A percentile compares a stretch with the other conserved stretches of the same genome.
These are phyloP conservation scores for Venturia carpophila DNA, from an alignment of 2,329 filamentous ascomycete species.

Conservation along the genomic window DNA sequence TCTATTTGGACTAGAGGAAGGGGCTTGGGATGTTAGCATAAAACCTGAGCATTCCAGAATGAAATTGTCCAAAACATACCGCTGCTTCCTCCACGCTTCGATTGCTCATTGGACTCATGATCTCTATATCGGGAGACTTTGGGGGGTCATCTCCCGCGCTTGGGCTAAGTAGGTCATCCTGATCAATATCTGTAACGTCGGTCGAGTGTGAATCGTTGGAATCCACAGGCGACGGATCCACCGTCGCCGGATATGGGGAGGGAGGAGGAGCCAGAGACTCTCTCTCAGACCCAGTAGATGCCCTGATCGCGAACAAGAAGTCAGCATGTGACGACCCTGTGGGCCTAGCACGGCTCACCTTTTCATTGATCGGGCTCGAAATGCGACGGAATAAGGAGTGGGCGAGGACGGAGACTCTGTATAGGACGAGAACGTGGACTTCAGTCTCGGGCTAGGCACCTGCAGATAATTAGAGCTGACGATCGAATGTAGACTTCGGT, in stretches of 20 bases:
- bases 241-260: conserved; percentile 52
- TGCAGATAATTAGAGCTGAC: conserved; percentile 12
- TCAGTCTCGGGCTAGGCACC: conserved; percentile 25
- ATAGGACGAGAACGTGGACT: conserved; percentile 44
- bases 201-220: conserved; percentile 61
- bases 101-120: conserved; percentile 30
- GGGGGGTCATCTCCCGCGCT: conserved; percentile 30
- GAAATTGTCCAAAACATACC: conserved; percentile 10
- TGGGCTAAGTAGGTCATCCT: conserved; percentile 48
- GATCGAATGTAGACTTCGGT: background rate
- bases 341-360: conserved; percentile 29
- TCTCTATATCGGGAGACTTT: conserved; percentile 31
- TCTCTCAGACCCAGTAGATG: conserved; percentile 38
- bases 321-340: conserved; percentile 23
- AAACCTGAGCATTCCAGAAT: background rate
- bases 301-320: conserved; percentile 24
- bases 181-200: conserved; percentile 65
- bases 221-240: conserved; percentile 76
- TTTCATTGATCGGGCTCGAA: conserved; percentile 27
- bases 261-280: conserved; percentile 42
- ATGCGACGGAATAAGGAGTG: conserved; percentile 35
- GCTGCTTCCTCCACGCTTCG: conserved; percentile 23
- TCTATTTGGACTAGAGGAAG: conserved; percentile 34
- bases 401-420: conserved; percentile 45
- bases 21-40: conserved; percentile 17